Evolutionary conservation across 306 rosid species (phyloP).

Genomic region (Castanea crenata): DNA sequence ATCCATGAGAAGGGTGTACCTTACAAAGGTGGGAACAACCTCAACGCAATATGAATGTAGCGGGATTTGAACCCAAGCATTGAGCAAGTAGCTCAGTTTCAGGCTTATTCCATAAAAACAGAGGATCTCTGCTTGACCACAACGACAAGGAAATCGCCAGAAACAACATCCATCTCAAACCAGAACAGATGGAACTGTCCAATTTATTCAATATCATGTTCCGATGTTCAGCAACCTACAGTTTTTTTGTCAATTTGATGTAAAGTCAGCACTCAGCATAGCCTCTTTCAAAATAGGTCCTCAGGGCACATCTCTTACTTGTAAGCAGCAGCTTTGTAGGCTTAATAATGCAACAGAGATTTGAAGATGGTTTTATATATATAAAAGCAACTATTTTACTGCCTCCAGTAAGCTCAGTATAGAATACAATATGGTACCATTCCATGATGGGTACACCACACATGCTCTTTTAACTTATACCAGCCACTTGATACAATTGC

Average conservation of each 20-base stretch:
- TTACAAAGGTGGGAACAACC: neutral
- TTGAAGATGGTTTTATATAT: neutral
- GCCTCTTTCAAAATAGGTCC: neutral
- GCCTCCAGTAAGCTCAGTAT: neutral
- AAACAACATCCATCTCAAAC: neutral
- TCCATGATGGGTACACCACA: neutral
- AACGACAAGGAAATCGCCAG: neutral
- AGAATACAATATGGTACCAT: neutral
- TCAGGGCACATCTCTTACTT: neutral
- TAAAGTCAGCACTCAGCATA: too few species aligned
- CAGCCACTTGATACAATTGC: neutral
- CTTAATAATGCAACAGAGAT: neutral
- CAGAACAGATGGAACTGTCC: neutral
- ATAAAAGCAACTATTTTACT: neutral
- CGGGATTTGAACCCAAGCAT: too few species aligned
- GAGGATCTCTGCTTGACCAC: too few species aligned
- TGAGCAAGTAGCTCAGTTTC: too few species aligned
- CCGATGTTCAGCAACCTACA: neutral
- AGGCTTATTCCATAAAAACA: too few species aligned
- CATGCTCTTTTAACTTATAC: neutral
- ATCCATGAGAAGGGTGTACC: too few species aligned
- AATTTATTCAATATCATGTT: neutral
- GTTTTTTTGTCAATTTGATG: neutral
- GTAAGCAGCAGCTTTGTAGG: neutral
- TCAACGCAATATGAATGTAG: neutral